Evolutionary conservation across 345 rosid genomes (phyloP), one percentile per base, ranked within the genome.

Genomic region (Odontarrhena argentea): DNA sequence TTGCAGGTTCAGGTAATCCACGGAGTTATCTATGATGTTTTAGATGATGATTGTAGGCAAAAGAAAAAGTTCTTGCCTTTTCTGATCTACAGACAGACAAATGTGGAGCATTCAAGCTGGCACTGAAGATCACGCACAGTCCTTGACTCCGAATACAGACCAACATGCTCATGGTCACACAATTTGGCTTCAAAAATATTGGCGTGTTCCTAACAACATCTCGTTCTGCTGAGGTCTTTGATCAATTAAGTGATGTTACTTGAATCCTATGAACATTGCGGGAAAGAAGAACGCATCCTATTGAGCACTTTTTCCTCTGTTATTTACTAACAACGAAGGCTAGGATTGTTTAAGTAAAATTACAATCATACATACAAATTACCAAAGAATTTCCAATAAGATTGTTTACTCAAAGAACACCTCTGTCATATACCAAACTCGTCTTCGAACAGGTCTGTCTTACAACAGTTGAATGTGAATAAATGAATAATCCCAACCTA

Each of bases 131-230:
- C 48, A 13, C 60, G 52, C 15, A 70, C 67, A 36, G 67, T 46
- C n/a, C 77, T 35, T 50, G 35, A 18, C 22, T 18, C 22, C 22
- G 22, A 54, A 45, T 74, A 70, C 5, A 76, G 75, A 6, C 75
- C 70, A 36, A 75, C 77, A 8, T 69, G 74, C 32, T 74, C 70
- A 12, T 38, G 55, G n/a, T 71, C 74, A 2, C 84, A 74, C 7
- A 65, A 61, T 13, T 71, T 55, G 0, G 77, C 59, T 35, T 71
- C 37, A 22, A 55, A 30, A 37, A 13, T 28, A 8, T 37, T 45
- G 56, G 26, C 50, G 59, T 64, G 30, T 32, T 3, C 28, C 13
- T 40, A 30, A 24, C 48, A 9, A 34, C 34, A 25, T 53, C 12
- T 62, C 3, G 22, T 18, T 28, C 32, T 28, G 32, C 5, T 28